Evolutionary conservation across 441 rosid genomes (phyloP).

Genomic region (Capsella rubella): DNA sequence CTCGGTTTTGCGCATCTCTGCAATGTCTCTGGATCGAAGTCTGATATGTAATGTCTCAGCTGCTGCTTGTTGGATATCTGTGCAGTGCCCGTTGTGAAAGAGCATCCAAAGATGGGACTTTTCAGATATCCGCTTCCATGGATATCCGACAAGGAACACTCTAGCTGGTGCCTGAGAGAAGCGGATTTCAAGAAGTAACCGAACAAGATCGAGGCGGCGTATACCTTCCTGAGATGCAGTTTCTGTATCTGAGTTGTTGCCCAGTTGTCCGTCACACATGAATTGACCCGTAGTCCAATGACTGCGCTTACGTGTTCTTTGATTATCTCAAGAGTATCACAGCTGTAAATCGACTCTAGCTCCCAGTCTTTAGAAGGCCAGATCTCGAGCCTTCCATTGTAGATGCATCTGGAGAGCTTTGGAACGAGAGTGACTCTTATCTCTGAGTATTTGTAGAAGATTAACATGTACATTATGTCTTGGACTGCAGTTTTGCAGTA

Average conservation of each 20-base stretch:
- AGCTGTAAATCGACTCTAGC: constrained; percentile 76
- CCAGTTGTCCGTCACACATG: constrained; percentile 82
- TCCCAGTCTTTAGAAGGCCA: constrained; percentile 91
- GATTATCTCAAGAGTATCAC: constrained; percentile 71
- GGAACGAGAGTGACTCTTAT: constrained; percentile 84
- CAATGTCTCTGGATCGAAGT: constrained; percentile 73
- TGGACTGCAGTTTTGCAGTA: constrained; percentile 75
- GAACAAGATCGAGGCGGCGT: constrained; percentile 73
- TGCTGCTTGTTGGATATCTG: constrained; percentile 45
- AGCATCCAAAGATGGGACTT: constrained; percentile 55
- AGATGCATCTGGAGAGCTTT: constrained; percentile 79
- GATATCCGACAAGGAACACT: constrained; percentile 52
- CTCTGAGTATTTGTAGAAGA: constrained; percentile 83
- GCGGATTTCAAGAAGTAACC: constrained; percentile 93
- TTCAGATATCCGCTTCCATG: constrained; percentile 48
- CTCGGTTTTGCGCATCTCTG: constrained; percentile 72
- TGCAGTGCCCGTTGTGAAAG: constrained; percentile 22
- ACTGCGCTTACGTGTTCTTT: constrained; percentile 77
- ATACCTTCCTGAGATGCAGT: constrained; percentile 58
- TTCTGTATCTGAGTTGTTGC: constrained; percentile 71
- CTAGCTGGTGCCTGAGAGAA: constrained; percentile 72
- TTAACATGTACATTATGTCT: constrained; percentile 86
- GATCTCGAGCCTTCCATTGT: constrained; percentile 82
- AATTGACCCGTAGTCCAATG: constrained; percentile 74
- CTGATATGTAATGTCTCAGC: constrained; percentile 68